These are phyloP conservation scores for Saussurea involucrata DNA, from an alignment of 129 eudicot genomes.

Conservation along the genomic window DNA sequence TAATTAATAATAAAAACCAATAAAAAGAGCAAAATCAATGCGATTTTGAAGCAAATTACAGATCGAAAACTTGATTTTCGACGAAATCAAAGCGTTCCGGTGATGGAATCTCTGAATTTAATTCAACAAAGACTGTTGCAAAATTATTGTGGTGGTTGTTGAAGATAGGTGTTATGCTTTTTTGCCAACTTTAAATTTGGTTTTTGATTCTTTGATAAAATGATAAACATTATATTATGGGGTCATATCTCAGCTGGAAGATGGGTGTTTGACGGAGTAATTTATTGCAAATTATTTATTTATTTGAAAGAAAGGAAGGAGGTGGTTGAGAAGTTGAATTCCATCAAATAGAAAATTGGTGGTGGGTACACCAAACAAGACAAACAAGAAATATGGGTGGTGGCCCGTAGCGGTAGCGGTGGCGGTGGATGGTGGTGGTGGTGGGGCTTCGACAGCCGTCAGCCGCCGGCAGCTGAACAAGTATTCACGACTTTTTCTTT, in stretches of 20 bases:
- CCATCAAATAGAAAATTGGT: constrained; percentile 9
- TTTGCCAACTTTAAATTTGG: constrained; percentile 1
- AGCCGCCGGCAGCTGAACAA: constrained; percentile 34
- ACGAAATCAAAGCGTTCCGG: constrained; percentile 18
- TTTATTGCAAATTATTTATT: constrained; percentile 9
- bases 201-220: background rate
- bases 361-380: constrained; percentile 40
- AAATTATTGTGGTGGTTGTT: constrained; percentile 24
- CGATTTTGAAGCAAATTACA: constrained; percentile 19
- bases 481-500: constrained; percentile 17
- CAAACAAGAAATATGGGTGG: background rate
- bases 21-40: background rate
- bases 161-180: constrained; percentile 33
- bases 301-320: background rate
- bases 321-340: constrained; percentile 34
- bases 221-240: constrained; percentile 13
- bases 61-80: constrained; percentile 11
- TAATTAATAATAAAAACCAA: background rate
- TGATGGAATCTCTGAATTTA: constrained; percentile 22
- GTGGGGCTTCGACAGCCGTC: constrained; percentile 29
- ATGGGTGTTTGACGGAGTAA: constrained; percentile 35
- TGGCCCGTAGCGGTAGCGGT: constrained; percentile 5
- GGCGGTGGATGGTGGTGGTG: constrained; percentile 1
- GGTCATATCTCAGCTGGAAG: constrained; percentile 36
- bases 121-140: background rate